Conservation (phyloP, 768 basidiomycete genomes). For the Chlorophyllum brunneum region DNA sequence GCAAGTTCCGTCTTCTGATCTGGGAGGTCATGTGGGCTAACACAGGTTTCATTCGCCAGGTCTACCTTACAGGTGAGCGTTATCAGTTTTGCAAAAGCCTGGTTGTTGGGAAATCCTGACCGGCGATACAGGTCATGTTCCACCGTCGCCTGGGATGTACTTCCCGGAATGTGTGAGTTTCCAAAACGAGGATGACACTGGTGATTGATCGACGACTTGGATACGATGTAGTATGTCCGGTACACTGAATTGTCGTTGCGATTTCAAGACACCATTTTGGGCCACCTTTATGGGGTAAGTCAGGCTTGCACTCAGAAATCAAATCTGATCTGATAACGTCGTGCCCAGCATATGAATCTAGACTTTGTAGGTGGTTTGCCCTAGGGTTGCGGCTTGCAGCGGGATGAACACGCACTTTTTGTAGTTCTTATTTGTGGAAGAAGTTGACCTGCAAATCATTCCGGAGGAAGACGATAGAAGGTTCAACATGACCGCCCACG, state of each 20-base stretch:
- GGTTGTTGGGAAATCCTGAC: slow-evolving; percentile 19
- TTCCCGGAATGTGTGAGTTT: slow-evolving; percentile 79
- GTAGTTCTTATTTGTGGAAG: slow-evolving; percentile 56
- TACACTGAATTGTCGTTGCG: slow-evolving; percentile 73
- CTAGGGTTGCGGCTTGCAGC: slow-evolving; percentile 10
- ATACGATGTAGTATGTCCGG: slow-evolving; percentile 47
- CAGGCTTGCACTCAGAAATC: not conserved
- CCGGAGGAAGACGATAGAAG: slow-evolving; percentile 22
- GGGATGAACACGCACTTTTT: slow-evolving; percentile 12
- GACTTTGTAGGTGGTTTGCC: slow-evolving; percentile 56
- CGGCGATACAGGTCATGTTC: slow-evolving; percentile 66
- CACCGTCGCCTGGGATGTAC: slow-evolving; percentile 76
- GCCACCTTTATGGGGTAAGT: slow-evolving; percentile 76
- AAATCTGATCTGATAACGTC: slow-evolving; percentile 15
- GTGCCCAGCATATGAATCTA: slow-evolving; percentile 71
- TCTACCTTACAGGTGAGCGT: slow-evolving; percentile 25
- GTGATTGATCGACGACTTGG: slow-evolving; percentile 11
- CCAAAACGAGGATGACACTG: not conserved
- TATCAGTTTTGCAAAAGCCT: slow-evolving; percentile 39
- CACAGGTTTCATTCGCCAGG: slow-evolving; percentile 14
- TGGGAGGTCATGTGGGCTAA: slow-evolving; percentile 12
- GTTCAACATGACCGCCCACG: slow-evolving; percentile 17
- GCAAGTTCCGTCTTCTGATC: slow-evolving; percentile 32
- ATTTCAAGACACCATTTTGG: slow-evolving; percentile 85
- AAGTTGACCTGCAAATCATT: slow-evolving; percentile 47